phyloP scores from a whole-genome alignment of 345 rosid genomes.

The Jatropha curcas region DNA sequence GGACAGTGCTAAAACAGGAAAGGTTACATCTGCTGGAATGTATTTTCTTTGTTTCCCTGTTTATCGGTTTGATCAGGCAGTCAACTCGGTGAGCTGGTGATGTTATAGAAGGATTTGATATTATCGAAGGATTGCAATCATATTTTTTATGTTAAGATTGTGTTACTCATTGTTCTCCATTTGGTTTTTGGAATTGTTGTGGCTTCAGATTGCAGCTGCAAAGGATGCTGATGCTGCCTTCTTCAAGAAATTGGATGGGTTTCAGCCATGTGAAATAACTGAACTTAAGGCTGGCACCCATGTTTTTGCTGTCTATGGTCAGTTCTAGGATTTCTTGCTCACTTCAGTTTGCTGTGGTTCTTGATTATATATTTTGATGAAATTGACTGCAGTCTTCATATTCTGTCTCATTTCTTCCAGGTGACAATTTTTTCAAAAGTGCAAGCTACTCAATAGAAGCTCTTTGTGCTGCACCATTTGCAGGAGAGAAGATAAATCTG shows the following conservation, averaged over 20 bases:
- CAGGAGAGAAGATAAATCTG: conserved; percentile 73
- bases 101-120: not conserved
- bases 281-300: conserved; percentile 90
- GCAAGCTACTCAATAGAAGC: conserved; percentile 90
- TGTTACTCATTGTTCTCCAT: conserved; percentile 21
- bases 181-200: conserved; percentile 13
- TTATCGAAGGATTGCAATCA: not conserved
- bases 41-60: conserved; percentile 96
- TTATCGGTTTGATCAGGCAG: conserved; percentile 80
- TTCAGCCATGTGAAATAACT: conserved; percentile 92
- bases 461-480: conserved; percentile 72
- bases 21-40: conserved; percentile 92
- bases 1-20: conserved; percentile 83
- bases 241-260: conserved; percentile 90
- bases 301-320: conserved; percentile 93
- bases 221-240: conserved; percentile 93
- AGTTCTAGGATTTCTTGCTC: conserved; percentile 34
- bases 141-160: conserved; percentile 9
- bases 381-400: conserved; percentile 17
- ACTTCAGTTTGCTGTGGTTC: conserved; percentile 6
- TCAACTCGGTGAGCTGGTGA: conserved; percentile 60
- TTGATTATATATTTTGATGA: conserved; percentile 13
- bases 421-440: conserved; percentile 93
- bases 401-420: conserved; percentile 41
- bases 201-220: conserved; percentile 64